These are phyloP conservation scores for Blastocystis sp. DNA, from an alignment of 352 stramenopile species.

Conservation along the genomic window DNA sequence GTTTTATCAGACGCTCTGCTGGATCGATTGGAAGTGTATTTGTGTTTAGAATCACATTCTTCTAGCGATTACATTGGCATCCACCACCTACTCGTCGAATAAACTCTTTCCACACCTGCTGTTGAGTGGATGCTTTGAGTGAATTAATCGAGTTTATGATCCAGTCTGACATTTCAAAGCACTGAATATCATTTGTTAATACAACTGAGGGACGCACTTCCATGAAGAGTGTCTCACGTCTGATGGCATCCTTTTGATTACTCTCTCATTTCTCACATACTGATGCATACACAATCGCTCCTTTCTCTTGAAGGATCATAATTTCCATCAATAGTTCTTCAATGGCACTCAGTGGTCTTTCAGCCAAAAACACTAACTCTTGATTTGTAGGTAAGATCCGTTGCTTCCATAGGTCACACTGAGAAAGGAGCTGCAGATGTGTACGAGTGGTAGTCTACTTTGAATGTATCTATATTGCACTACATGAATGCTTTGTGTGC, in stretches of 20 bases:
- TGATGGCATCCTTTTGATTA: neutral
- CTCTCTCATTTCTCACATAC: neutral
- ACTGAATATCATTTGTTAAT: neutral
- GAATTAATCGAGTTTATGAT: neutral
- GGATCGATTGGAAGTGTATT: neutral
- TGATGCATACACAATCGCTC: neutral
- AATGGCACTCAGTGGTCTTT: neutral
- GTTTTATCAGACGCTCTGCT: neutral
- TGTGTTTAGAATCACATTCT: neutral
- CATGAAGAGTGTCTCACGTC: neutral
- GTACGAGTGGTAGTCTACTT: neutral
- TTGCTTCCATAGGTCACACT: conserved; percentile 34
- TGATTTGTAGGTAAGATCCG: neutral
- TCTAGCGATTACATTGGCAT: neutral
- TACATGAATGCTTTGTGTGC: neutral
- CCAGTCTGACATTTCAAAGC: neutral
- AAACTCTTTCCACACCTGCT: conserved; percentile 9
- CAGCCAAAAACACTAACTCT: neutral
- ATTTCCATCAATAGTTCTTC: conserved; percentile 33
- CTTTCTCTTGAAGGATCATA: neutral
- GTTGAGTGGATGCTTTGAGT: neutral
- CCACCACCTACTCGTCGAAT: neutral
- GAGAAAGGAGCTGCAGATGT: neutral
- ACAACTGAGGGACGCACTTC: neutral
- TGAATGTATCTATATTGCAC: too few species aligned